Conservation (phyloP, 768 basidiomycete genomes). For the Agaricus sinodeliciosus region DNA sequence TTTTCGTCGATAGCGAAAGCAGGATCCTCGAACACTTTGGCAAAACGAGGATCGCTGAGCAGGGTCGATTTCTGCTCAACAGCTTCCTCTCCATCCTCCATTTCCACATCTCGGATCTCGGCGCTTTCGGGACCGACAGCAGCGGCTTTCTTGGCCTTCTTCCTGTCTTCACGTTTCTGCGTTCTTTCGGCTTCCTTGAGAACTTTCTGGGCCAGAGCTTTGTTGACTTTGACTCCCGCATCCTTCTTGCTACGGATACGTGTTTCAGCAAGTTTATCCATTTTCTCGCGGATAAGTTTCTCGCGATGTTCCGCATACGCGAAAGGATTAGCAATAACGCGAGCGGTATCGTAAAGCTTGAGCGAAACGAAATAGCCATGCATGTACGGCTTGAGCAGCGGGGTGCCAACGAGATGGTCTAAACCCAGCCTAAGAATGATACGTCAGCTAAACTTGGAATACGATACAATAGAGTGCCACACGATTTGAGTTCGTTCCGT, state of each 20-base stretch:
- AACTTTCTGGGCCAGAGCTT: slow-evolving; percentile 83
- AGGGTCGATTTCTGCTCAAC: slow-evolving; percentile 39
- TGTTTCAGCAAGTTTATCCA: slow-evolving; percentile 90
- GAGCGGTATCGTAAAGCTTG: slow-evolving; percentile 92
- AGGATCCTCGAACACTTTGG: slow-evolving; percentile 84
- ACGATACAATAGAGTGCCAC: slow-evolving; percentile 24
- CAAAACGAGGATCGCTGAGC: slow-evolving; percentile 85
- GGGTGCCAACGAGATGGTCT: slow-evolving; percentile 91
- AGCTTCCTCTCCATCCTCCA: slow-evolving; percentile 25
- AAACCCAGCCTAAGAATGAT: slow-evolving; percentile 66
- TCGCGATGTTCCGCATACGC: slow-evolving; percentile 94
- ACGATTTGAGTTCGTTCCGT: slow-evolving; percentile 79
- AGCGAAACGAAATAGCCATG: slow-evolving; percentile 98
- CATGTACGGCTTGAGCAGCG: slow-evolving; percentile 98
- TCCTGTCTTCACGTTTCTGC: slow-evolving; percentile 48
- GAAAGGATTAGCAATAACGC: slow-evolving; percentile 93
- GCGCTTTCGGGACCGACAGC: slow-evolving; percentile 17
- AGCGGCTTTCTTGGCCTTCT: slow-evolving; percentile 34
- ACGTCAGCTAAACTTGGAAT: slow-evolving; percentile 7
- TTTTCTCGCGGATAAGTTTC: slow-evolving; percentile 76
- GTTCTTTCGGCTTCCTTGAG: slow-evolving; percentile 57
- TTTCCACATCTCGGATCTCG: slow-evolving; percentile 28
- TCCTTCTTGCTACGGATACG: slow-evolving; percentile 84
- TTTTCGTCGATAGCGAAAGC: slow-evolving; percentile 89
- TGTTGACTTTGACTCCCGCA: slow-evolving; percentile 61